Base-by-base conservation (phyloP, 331 rosid genomes). In the Telfairia occidentalis region DNA sequence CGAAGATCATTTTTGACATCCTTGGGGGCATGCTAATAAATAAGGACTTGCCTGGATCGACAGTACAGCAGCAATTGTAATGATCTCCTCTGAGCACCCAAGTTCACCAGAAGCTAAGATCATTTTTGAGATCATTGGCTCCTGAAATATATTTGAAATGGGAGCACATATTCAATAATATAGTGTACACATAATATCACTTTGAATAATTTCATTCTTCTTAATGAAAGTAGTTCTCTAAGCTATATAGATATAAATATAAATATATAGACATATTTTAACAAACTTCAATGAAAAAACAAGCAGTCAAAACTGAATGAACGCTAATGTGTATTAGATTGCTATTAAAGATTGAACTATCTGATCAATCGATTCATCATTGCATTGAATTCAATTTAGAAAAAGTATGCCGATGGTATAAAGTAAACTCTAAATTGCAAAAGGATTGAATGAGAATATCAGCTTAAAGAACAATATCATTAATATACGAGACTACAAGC, bases 81-180 rank as follows among this genome's bases (percentile, higher is more conserved):
- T 76, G 40, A 91, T 89, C 91, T 93, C 98, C 89, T 93, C 95
- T 71, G 95, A 89, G 81, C 98, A 93, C 65, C 92, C 98, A 85
- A 87, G 83, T 72, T 88, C 80, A 45, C 86, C 88, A 52, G 98
- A 91, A 76, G 96, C 83, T 85, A 93, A 83, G 54, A 93, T 87
- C 98, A 93, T 89, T 78, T 93, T 93, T 69, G 98, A 86, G 87
- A 93, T 84, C 98, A 91, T 89, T 46, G 98, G 98, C 71, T 93
- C 98, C 98, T 93, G 81, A 46, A 58, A 85, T 71, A 45, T 37
- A 34, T 63, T 21, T 1, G 6, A 23, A 38, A 67, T 23, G 54
- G 54, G 54, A 42, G 42, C 73, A 42, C 37, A 13, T 21, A 11
- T 37, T 64, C 50, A 64, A 64, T 18, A 34, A 34, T 34, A 34